phyloP scores from a whole-genome alignment of 164 flowering plant genomes.

The Buxus sempervirens region DNA sequence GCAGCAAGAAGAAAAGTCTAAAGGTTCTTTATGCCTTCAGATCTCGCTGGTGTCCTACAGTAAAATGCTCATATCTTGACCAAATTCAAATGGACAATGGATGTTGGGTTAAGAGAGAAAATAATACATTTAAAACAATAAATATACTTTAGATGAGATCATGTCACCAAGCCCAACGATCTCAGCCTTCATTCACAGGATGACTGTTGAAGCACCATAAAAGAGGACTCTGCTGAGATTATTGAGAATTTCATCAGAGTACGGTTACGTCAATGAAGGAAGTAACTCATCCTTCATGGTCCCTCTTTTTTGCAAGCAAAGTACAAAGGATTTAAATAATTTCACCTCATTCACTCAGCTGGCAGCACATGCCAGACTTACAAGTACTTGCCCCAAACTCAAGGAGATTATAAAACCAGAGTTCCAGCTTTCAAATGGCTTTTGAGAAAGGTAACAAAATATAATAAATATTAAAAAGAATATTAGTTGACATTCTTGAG shows the following conservation, averaged over 20 bases:
- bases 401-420: no score
- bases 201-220: background rate
- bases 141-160: background rate
- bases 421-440: background rate
- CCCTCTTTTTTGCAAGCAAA: no score
- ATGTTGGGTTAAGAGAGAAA: background rate
- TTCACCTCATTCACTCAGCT: no score
- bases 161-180: background rate
- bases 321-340: no score
- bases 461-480: no score
- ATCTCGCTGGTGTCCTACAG: background rate
- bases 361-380: no score
- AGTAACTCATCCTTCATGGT: no score
- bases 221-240: background rate
- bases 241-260: no score
- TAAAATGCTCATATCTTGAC: background rate
- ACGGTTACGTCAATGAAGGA: no score
- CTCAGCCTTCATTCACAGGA: background rate
- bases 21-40: background rate
- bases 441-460: background rate
- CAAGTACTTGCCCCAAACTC: no score
- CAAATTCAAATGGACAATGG: background rate
- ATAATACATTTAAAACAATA: background rate
- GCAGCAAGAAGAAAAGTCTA: background rate
- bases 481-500: background rate